phyloP scores from a whole-genome alignment of 1,139 yeast species.

The Sugiyamaella grinbergsii region DNA sequence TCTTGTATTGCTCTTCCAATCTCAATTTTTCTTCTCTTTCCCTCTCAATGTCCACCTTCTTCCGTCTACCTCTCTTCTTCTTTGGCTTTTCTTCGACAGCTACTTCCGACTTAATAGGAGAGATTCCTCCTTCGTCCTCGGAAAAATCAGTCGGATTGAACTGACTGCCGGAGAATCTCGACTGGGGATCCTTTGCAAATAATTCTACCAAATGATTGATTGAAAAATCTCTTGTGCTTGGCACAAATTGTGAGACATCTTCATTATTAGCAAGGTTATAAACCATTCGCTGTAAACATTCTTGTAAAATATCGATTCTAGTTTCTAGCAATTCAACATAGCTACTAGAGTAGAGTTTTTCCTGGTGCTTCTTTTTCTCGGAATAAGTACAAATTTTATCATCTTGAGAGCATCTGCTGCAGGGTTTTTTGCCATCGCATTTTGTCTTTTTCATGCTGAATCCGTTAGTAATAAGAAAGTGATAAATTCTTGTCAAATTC shows the following conservation, averaged over 20 bases:
- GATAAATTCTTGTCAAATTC: too few relatives aligned
- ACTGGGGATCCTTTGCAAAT: conserved; percentile 26
- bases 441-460: conserved; percentile 50
- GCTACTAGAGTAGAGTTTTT: conserved; percentile 62
- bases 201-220: conserved; percentile 34
- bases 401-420: conserved; percentile 66
- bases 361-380: conserved; percentile 63
- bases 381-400: conserved; percentile 76
- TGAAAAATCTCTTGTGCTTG: conserved; percentile 29
- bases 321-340: conserved; percentile 74
- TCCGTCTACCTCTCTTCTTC: conserved; percentile 10
- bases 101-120: conserved; percentile 8
- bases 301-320: conserved; percentile 61
- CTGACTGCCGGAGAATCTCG: conserved; percentile 15
- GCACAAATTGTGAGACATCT: conserved; percentile 33
- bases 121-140: conserved; percentile 13
- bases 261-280: conserved; percentile 43
- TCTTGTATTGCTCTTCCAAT: background rate
- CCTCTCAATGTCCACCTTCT: conserved; percentile 14
- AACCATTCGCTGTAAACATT: conserved; percentile 51
- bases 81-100: conserved; percentile 9
- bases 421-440: conserved; percentile 79
- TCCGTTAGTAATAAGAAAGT: conserved; percentile 7
- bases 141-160: conserved; percentile 15
- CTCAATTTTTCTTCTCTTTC: conserved; percentile 5